Conservation (phyloP, 352 stramenopile species). For the Peronospora destructor region DNA sequence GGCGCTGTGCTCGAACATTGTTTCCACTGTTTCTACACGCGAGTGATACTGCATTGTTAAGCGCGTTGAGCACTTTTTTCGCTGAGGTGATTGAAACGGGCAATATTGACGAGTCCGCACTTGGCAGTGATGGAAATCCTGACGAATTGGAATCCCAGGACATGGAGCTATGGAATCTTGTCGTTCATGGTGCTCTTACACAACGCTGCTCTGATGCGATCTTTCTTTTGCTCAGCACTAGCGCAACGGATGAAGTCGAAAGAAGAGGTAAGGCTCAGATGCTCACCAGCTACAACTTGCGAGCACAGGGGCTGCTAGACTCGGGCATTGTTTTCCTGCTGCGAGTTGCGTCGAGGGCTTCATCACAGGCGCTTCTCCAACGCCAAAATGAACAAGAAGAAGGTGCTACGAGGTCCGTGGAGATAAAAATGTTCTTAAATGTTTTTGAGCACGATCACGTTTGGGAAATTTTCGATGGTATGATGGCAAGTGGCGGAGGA, state of each 20-base stretch:
- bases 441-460: slow-evolving; percentile 38
- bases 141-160: slow-evolving; percentile 15
- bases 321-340: slow-evolving; percentile 57
- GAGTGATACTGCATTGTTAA: slow-evolving; percentile 40
- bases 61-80: slow-evolving; percentile 52
- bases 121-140: slow-evolving; percentile 13
- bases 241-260: slow-evolving; percentile 11
- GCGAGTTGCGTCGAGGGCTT: slow-evolving; percentile 48
- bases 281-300: slow-evolving; percentile 60
- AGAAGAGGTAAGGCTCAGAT: slow-evolving; percentile 37
- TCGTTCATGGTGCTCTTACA: slow-evolving; percentile 40
- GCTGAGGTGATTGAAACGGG: slow-evolving; percentile 52
- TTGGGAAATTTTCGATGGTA: slow-evolving; percentile 44
- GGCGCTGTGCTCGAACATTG: slow-evolving; percentile 38
- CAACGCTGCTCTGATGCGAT: slow-evolving; percentile 28
- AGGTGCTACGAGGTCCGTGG: slow-evolving; percentile 8
- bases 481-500: slow-evolving; percentile 44
- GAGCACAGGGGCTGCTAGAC: slow-evolving; percentile 58
- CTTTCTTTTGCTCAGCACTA: slow-evolving; percentile 43
- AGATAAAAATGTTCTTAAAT: slow-evolving; percentile 36
- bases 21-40: slow-evolving; percentile 37
- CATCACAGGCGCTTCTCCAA: slow-evolving; percentile 15
- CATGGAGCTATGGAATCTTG: slow-evolving; percentile 43
- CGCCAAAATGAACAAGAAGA: slow-evolving; percentile 1
- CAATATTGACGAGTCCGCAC: slow-evolving; percentile 35